These are phyloP conservation scores for Aureobasidium leucospermi DNA, from an alignment of 2,329 filamentous ascomycete species.

Conservation along the genomic window DNA sequence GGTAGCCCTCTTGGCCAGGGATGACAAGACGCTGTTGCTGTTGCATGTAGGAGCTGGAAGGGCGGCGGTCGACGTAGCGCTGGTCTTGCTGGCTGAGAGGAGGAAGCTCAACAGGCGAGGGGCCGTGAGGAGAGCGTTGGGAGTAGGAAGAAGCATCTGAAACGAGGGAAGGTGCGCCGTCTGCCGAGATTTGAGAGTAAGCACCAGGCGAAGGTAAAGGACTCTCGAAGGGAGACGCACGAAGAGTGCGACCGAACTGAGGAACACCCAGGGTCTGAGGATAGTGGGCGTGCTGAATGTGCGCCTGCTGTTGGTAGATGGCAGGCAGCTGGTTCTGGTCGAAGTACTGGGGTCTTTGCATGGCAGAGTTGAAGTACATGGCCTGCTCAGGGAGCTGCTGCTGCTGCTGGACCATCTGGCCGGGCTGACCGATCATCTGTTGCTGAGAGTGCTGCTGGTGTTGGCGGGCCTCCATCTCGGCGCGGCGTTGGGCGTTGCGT, in stretches of 20 bases:
- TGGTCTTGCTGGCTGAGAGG: slow-evolving; percentile 24
- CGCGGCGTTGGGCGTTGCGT: slow-evolving; percentile 30
- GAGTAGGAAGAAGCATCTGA: slow-evolving; percentile 54
- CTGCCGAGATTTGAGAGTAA: slow-evolving; percentile 57
- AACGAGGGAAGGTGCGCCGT: slow-evolving; percentile 57
- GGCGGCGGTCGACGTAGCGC: slow-evolving; percentile 21
- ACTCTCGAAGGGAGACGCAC: slow-evolving; percentile 38
- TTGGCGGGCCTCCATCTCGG: slow-evolving; percentile 26
- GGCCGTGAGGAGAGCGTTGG: slow-evolving; percentile 37
- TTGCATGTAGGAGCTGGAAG: slow-evolving; percentile 19
- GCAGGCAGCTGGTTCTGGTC: slow-evolving; percentile 17
- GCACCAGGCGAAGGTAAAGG: slow-evolving; percentile 57
- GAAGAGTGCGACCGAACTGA: slow-evolving; percentile 23
- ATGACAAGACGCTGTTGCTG: slow-evolving; percentile 24
- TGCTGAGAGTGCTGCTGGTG: slow-evolving; percentile 19
- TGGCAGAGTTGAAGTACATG: slow-evolving; percentile 18
- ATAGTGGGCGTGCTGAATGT: slow-evolving; percentile 16
- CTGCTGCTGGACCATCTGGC: slow-evolving; percentile 19
- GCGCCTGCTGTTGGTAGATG: slow-evolving; percentile 18
- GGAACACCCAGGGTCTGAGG: slow-evolving; percentile 28
- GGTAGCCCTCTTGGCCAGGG: slow-evolving; percentile 24
- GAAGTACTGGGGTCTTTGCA: slow-evolving; percentile 17
- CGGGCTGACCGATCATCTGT: slow-evolving; percentile 16
- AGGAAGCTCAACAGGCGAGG: slow-evolving; percentile 40
- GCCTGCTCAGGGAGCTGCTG: slow-evolving; percentile 18